These are phyloP conservation scores for Dendrobium catenatum DNA, from an alignment of 106 monocot species.

Conservation along the genomic window DNA sequence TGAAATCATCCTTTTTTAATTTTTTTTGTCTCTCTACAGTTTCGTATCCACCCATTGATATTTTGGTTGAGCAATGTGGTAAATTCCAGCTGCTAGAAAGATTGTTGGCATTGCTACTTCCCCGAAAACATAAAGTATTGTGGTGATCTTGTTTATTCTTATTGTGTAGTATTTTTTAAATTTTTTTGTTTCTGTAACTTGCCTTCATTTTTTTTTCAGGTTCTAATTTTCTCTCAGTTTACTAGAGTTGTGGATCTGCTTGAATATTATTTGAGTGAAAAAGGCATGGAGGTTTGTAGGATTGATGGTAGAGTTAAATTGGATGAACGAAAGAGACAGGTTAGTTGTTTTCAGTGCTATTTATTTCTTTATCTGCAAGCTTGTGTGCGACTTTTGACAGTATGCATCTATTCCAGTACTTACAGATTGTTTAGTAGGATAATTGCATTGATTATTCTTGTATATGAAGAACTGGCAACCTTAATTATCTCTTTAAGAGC, in stretches of 20 bases:
- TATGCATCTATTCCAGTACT: not conserved
- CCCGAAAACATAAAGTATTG: conserved; percentile 75
- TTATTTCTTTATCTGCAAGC: not conserved
- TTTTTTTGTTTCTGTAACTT: not conserved
- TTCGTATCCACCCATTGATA: conserved; percentile 68
- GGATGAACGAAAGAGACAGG: conserved; percentile 78
- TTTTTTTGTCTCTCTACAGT: conserved; percentile 15
- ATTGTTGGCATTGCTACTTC: conserved; percentile 53
- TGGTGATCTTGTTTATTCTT: conserved; percentile 5
- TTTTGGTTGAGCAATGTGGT: conserved; percentile 75
- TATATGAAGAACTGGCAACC: not conserved
- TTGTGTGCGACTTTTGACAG: not conserved
- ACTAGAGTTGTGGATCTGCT: conserved; percentile 83
- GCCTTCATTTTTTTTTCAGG: conserved; percentile 33
- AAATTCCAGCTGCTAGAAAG: conserved; percentile 80
- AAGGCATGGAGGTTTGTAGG: conserved; percentile 59
- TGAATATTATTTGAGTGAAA: conserved; percentile 71
- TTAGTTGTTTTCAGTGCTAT: conserved; percentile 4
- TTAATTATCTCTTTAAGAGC: not conserved
- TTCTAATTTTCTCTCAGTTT: conserved; percentile 89
- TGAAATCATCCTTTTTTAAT: not conserved
- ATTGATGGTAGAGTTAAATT: conserved; percentile 80
- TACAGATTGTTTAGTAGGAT: not conserved
- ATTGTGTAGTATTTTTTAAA: not conserved
- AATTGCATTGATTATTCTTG: not conserved